phyloP scores from a whole-genome alignment of 371 early-diverging fungal genomes.

The Mucor velutinosus region DNA sequence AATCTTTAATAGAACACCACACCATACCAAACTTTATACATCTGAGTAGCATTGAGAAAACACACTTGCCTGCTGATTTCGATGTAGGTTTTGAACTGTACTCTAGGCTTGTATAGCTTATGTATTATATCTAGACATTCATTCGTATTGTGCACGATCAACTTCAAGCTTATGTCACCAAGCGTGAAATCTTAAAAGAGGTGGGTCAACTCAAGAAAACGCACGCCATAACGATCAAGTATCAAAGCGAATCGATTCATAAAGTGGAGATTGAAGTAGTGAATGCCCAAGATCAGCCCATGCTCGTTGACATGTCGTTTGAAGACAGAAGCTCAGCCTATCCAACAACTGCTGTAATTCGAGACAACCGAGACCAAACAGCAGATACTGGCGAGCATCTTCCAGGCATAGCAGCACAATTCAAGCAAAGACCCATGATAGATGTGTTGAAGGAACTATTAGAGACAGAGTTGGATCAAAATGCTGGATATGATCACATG shows the following conservation, averaged over 20 bases:
- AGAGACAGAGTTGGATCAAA: background rate
- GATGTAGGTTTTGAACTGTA: background rate
- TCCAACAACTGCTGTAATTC: background rate
- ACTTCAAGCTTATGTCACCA: constrained; percentile 40
- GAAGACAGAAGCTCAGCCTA: background rate
- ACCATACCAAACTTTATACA: constrained; percentile 45
- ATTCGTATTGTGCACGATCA: constrained; percentile 40
- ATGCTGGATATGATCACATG: background rate
- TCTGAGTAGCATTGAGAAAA: constrained; percentile 15
- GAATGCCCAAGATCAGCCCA: background rate
- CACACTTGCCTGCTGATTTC: background rate
- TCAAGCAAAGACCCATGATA: background rate
- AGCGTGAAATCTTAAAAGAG: constrained; percentile 37
- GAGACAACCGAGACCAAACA: background rate
- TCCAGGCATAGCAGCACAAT: background rate
- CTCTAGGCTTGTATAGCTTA: background rate
- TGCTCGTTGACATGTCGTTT: background rate
- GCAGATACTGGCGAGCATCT: background rate
- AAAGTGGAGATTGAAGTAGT: background rate
- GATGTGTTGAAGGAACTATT: background rate
- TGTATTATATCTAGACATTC: constrained; percentile 25
- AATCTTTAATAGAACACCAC: constrained; percentile 16
- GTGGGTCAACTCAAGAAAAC: background rate
- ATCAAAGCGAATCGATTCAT: background rate
- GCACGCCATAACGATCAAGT: background rate